phyloP scores from a whole-genome alignment of 139 green algal species.

The Haematococcus sp. region DNA sequence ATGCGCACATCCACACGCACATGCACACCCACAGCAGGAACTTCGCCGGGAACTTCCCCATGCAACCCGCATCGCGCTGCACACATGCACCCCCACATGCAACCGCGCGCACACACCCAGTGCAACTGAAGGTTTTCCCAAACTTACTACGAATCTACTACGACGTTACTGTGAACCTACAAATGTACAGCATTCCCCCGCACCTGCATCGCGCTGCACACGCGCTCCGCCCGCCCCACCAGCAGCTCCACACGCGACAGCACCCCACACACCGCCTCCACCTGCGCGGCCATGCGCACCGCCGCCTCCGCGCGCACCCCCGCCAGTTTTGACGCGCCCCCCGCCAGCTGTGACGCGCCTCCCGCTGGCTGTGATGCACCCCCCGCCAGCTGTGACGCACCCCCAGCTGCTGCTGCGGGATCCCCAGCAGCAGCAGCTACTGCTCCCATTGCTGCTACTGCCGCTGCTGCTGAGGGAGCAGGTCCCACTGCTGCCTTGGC shows the following conservation, averaged over 20 bases:
- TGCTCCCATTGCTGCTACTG: neutral
- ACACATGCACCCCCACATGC: too few relatives aligned
- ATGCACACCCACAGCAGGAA: too few relatives aligned
- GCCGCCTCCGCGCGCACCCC: neutral
- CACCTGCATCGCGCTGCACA: constrained; percentile 6
- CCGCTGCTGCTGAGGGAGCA: constrained; percentile 11
- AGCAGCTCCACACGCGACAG: constrained; percentile 1
- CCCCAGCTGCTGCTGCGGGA: neutral
- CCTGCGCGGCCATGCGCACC: neutral
- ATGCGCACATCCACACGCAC: too few relatives aligned
- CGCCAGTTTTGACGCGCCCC: neutral
- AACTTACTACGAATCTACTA: too few relatives aligned
- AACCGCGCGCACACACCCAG: too few relatives aligned
- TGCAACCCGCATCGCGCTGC: too few relatives aligned
- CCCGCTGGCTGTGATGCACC: too few relatives aligned
- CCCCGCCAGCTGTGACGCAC: too few relatives aligned
- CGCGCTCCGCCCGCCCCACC: constrained; percentile 2
- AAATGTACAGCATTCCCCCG: too few relatives aligned
- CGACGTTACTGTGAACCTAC: too few relatives aligned
- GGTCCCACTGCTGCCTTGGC: neutral
- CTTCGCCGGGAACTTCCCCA: too few relatives aligned
- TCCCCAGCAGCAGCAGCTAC: neutral
- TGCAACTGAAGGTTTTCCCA: too few relatives aligned
- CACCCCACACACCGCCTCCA: neutral
- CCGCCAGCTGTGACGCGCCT: neutral